Conservation (phyloP, 1,284 basidiomycete genomes). For the Rhodotorula sp. region DNA sequence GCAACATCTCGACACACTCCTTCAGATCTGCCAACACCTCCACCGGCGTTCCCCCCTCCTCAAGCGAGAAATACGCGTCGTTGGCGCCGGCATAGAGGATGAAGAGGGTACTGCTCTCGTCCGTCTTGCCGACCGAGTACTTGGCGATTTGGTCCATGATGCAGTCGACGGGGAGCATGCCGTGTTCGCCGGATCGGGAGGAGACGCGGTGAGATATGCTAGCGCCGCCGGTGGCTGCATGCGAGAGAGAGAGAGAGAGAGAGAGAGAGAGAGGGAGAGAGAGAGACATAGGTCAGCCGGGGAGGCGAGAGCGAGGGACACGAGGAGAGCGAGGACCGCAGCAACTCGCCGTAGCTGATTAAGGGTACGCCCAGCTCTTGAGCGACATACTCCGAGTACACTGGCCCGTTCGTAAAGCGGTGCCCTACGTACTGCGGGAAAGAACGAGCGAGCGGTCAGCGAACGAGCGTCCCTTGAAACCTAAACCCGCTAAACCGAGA, state of each 20-base stretch:
- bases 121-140: slow-evolving; percentile 22
- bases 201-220: slow-evolving; percentile 23
- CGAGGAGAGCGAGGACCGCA: not conserved
- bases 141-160: slow-evolving; percentile 26
- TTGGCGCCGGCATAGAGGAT: slow-evolving; percentile 26
- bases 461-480: not conserved
- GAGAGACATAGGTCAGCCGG: not conserved
- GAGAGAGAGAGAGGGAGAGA: too few relatives aligned
- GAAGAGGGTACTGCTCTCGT: slow-evolving; percentile 22
- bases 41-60: slow-evolving; percentile 5
- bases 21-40: slow-evolving; percentile 18
- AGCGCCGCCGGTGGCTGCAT: slow-evolving; percentile 22
- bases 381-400: slow-evolving; percentile 21
- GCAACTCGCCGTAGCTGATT: slow-evolving; percentile 11
- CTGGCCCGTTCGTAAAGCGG: slow-evolving; percentile 24
- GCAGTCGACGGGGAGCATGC: slow-evolving; percentile 25
- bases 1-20: slow-evolving; percentile 4
- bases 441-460: not conserved
- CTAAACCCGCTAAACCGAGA: too few relatives aligned
- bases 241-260: too few relatives aligned
- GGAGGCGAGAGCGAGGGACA: not conserved
- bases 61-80: slow-evolving; percentile 20
- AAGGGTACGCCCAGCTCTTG: slow-evolving; percentile 17
- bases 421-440: slow-evolving; percentile 21
- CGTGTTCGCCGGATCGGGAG: slow-evolving; percentile 12